Evolutionary conservation across 2,329 filamentous ascomycete genomes (phyloP).

Genomic region (Aspergillus sp.): DNA sequence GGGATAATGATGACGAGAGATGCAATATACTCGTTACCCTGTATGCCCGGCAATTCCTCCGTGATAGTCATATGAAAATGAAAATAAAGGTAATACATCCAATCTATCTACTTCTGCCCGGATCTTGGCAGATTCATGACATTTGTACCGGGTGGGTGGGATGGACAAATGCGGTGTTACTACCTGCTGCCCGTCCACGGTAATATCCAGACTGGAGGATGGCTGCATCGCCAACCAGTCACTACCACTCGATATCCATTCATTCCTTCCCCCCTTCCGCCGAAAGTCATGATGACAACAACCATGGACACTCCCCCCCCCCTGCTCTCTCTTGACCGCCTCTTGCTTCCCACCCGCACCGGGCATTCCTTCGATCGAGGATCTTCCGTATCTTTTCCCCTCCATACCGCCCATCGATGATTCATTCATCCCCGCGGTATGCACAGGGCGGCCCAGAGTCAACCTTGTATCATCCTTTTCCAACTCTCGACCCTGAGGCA

Average conservation of each 20-base stretch:
- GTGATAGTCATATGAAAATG: too few relatives aligned
- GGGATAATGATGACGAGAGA: not conserved
- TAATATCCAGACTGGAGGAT: not conserved
- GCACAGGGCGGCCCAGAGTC: not conserved
- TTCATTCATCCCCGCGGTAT: constrained; percentile 5
- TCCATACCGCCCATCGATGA: constrained; percentile 3
- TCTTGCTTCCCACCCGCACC: constrained; percentile 12
- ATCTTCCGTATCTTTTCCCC: not conserved
- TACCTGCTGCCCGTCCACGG: too few relatives aligned
- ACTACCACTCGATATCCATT: too few relatives aligned
- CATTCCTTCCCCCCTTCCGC: constrained; percentile 3
- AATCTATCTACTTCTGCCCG: not conserved
- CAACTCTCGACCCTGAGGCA: not conserved
- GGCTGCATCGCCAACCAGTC: constrained; percentile 2
- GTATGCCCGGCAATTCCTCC: too few relatives aligned
- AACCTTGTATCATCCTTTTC: not conserved
- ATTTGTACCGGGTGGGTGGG: not conserved
- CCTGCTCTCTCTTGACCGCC: constrained; percentile 22
- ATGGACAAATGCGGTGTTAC: not conserved
- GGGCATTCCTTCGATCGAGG: not conserved
- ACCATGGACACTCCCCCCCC: not conserved
- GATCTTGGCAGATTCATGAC: not conserved
- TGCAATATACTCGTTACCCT: not conserved
- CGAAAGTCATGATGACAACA: constrained; percentile 23
- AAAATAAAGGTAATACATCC: not conserved